Evolutionary conservation across 78 protist genomes (phyloP).

Genomic region (Polysphondylium violaceum): DNA sequence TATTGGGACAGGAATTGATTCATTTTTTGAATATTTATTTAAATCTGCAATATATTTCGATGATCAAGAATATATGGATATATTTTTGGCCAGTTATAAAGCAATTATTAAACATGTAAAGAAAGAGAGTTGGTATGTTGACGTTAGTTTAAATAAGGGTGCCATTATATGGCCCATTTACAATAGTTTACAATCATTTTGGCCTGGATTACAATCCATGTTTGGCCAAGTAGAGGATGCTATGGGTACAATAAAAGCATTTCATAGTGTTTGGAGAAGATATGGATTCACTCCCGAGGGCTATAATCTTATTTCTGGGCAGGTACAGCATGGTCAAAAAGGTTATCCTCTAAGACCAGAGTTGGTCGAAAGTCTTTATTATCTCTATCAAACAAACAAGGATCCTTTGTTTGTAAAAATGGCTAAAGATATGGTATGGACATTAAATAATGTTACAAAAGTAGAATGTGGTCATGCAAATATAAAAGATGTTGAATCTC

Average conservation of each 20-base stretch:
- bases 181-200: constrained; percentile 82
- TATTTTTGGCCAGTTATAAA: constrained; percentile 28
- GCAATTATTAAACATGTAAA: constrained; percentile 7
- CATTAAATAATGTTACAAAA: constrained; percentile 14
- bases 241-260: constrained; percentile 25
- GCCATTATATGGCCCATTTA: constrained; percentile 63
- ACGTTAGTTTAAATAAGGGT: constrained; percentile 86
- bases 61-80: constrained; percentile 69
- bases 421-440: constrained; percentile 49
- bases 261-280: constrained; percentile 72
- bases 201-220: constrained; percentile 90
- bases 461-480: constrained; percentile 1
- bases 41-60: constrained; percentile 83
- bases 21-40: constrained; percentile 93
- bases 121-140: constrained; percentile 78
- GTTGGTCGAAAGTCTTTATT: constrained; percentile 87
- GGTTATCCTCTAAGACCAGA: constrained; percentile 94
- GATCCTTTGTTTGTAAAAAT: constrained; percentile 35
- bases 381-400: constrained; percentile 68
- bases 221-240: constrained; percentile 25
- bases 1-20: constrained; percentile 93
- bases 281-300: constrained; percentile 88
- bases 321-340: constrained; percentile 27
- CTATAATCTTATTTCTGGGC: constrained; percentile 20
- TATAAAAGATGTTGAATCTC: constrained; percentile 69